phyloP scores from a whole-genome alignment of 116 monocot species.

The Cymodocea nodosa region DNA sequence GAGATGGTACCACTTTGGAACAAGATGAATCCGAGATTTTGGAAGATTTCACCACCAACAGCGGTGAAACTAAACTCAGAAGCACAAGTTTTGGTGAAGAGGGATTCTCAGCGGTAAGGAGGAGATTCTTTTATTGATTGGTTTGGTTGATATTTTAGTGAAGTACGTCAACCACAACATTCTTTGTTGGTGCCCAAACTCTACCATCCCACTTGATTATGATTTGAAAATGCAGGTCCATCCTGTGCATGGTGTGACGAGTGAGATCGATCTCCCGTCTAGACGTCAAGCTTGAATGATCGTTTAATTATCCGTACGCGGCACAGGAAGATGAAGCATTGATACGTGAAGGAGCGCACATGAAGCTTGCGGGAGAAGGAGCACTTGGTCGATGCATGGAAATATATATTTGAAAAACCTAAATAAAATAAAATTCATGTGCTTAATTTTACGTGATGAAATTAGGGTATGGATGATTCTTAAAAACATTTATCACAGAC shows the following conservation, averaged over 20 bases:
- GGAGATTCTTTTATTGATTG: not conserved
- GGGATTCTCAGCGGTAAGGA: conserved; percentile 40
- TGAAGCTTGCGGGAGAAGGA: too few species aligned
- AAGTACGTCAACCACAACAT: not conserved
- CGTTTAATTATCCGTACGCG: too few species aligned
- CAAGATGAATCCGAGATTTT: conserved; percentile 64
- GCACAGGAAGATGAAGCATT: too few species aligned
- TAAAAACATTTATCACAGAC: too few species aligned
- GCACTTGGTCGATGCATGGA: too few species aligned
- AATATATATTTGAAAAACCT: too few species aligned
- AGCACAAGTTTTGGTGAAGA: conserved; percentile 43
- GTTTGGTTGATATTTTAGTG: not conserved
- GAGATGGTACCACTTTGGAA: conserved; percentile 6
- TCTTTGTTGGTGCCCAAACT: not conserved
- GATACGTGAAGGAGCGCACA: too few species aligned
- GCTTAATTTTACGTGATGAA: too few species aligned
- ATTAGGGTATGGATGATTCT: too few species aligned
- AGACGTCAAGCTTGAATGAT: too few species aligned
- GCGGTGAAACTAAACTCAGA: conserved; percentile 81
- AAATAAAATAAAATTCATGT: too few species aligned
- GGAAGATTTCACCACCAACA: conserved; percentile 74
- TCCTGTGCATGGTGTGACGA: not conserved
- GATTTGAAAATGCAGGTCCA: conserved; percentile 9
- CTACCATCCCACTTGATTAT: not conserved
- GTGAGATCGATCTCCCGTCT: not conserved